phyloP scores from a whole-genome alignment of 495 filamentous ascomycete species.

The Aspergillus coremiiformis region DNA sequence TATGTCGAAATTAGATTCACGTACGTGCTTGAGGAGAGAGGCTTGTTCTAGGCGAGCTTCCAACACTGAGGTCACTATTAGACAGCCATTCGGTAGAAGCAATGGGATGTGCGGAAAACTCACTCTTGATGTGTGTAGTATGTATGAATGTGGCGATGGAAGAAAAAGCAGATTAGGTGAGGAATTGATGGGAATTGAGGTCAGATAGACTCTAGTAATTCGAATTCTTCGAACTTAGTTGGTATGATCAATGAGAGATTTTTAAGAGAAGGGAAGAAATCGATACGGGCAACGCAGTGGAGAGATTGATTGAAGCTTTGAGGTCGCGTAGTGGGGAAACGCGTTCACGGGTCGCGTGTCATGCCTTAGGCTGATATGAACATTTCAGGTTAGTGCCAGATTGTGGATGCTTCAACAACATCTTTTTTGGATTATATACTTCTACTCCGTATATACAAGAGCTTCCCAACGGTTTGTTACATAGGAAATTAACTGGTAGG shows the following conservation, averaged over 20 bases:
- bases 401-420: no score
- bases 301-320: conserved; percentile 24
- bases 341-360: conserved; percentile 22
- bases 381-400: conserved; percentile 20
- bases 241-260: not conserved
- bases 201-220: not conserved
- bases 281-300: conserved; percentile 19
- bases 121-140: conserved; percentile 29
- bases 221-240: not conserved
- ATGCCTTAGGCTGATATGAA: conserved; percentile 35
- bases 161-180: not conserved
- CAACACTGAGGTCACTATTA: conserved; percentile 57
- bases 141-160: conserved; percentile 7
- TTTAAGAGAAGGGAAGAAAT: no score
- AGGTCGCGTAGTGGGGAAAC: conserved; percentile 27
- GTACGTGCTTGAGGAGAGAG: conserved; percentile 87
- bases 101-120: conserved; percentile 9
- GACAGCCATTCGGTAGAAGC: not conserved
- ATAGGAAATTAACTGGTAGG: not conserved
- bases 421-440: not conserved
- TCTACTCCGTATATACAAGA: not conserved
- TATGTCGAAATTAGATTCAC: conserved; percentile 9
- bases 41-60: conserved; percentile 97
- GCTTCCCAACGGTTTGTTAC: conserved; percentile 2
- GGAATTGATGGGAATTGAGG: not conserved